Percentiles rank a stretch among this genome's conserved stretches.
These are phyloP conservation scores for Fraxinus ornus DNA, from an alignment of 305 asterid genomes.

Conservation along the genomic window DNA sequence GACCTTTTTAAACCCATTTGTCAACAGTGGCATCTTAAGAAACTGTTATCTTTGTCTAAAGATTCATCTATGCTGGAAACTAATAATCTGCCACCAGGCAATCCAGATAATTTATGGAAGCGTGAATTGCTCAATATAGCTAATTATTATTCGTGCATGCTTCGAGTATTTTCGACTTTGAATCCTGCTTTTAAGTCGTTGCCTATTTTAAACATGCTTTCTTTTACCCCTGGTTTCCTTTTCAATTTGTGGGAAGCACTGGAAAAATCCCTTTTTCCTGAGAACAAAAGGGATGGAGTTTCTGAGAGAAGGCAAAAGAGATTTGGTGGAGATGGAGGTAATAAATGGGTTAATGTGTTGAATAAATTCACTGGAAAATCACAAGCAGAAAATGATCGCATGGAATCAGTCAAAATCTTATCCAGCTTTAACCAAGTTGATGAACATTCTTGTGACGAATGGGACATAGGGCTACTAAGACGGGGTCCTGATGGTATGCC, in stretches of 20 bases:
- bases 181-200: conserved; percentile 71
- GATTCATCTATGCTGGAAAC: conserved; percentile 32
- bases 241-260: conserved; percentile 68
- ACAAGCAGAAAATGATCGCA: conserved; percentile 40
- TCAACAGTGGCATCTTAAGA: conserved; percentile 80
- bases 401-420: conserved; percentile 30
- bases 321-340: conserved; percentile 60
- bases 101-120: conserved; percentile 37
- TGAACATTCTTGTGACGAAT: conserved; percentile 55
- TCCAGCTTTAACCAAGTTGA: conserved; percentile 36
- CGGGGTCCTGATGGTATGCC: conserved; percentile 79
- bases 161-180: conserved; percentile 61
- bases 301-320: conserved; percentile 54
- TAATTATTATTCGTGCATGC: conserved; percentile 76
- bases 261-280: conserved; percentile 57
- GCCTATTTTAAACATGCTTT: conserved; percentile 87
- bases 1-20: conserved; percentile 69
- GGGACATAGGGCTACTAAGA: conserved; percentile 75
- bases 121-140: conserved; percentile 60
- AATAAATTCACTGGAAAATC: conserved; percentile 69
- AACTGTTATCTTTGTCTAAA: conserved; percentile 53
- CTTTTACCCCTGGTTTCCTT: conserved; percentile 93
- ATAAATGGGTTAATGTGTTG: conserved; percentile 71
- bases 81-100: conserved; percentile 32
- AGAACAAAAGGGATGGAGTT: conserved; percentile 39